Percentiles rank a stretch among this genome's conserved stretches.
These are phyloP conservation scores for Chlorella sp. DNA, from an alignment of 139 green algal genomes.

Conservation along the genomic window DNA sequence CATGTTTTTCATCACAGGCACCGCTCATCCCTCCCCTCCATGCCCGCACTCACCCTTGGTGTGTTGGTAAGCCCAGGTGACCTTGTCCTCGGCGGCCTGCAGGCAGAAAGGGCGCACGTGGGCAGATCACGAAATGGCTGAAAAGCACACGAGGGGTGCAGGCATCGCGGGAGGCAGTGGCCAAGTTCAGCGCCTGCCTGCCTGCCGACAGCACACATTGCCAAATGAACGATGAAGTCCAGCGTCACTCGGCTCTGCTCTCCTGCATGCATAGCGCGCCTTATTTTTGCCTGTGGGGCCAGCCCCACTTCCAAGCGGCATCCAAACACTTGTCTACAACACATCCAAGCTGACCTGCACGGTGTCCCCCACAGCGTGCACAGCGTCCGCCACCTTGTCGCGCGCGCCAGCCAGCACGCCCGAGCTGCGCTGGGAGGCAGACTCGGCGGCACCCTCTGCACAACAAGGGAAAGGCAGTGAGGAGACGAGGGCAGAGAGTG, in stretches of 20 bases:
- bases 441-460: background rate
- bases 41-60: constrained; percentile 20
- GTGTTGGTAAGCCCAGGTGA: constrained; percentile 3
- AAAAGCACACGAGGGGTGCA: background rate
- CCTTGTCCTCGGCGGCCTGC: constrained; percentile 25
- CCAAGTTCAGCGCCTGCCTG: too few species aligned
- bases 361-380: constrained; percentile 6
- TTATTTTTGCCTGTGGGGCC: too few species aligned
- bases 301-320: too few species aligned
- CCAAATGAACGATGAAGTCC: too few species aligned
- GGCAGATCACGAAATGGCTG: background rate
- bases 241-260: too few species aligned
- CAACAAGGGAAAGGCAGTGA: background rate
- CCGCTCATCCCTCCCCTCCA: too few species aligned
- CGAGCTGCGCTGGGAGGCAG: background rate
- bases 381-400: constrained; percentile 1
- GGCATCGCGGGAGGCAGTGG: background rate
- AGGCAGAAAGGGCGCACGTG: background rate
- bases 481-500: background rate
- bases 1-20: too few species aligned
- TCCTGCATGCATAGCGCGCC: too few species aligned
- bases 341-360: background rate
- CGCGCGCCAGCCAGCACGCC: constrained; percentile 3
- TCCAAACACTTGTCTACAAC: too few species aligned
- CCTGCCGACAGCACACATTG: too few species aligned